These are phyloP conservation scores for Ambrosiella cleistominuta DNA, from an alignment of 2,329 filamentous ascomycete genomes.

Conservation along the genomic window DNA sequence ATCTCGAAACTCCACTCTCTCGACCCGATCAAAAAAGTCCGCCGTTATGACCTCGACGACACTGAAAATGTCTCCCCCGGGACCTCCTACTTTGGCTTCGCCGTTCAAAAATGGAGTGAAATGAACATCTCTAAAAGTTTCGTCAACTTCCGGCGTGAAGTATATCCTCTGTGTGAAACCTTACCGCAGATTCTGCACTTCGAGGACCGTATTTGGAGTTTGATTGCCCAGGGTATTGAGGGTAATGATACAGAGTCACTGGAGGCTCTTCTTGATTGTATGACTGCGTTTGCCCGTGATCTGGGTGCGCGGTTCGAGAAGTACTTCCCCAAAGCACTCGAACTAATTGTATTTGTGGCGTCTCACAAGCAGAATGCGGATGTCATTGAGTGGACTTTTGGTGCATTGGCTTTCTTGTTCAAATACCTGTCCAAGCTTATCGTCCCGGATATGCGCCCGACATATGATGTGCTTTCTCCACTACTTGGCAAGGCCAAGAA, in stretches of 20 bases:
- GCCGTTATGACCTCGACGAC: constrained; percentile 59
- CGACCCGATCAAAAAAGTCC: constrained; percentile 79
- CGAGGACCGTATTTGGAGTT: constrained; percentile 65
- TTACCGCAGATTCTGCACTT: constrained; percentile 85
- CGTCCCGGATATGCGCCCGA: constrained; percentile 67
- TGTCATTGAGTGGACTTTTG: constrained; percentile 97
- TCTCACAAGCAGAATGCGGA: constrained; percentile 61
- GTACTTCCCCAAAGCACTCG: constrained; percentile 61
- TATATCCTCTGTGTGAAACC: constrained; percentile 67
- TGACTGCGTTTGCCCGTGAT: constrained; percentile 90
- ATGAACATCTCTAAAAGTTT: constrained; percentile 78
- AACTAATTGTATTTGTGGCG: constrained; percentile 60
- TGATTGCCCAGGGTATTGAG: constrained; percentile 59
- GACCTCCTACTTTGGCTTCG: constrained; percentile 73
- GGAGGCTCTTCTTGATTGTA: constrained; percentile 72
- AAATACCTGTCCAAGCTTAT: constrained; percentile 86
- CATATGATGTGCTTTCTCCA: constrained; percentile 67
- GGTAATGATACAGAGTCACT: constrained; percentile 62
- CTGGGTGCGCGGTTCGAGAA: constrained; percentile 74
- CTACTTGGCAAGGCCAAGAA: constrained; percentile 69
- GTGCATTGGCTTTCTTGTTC: constrained; percentile 83
- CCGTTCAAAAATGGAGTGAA: constrained; percentile 77
- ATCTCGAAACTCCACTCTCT: constrained; percentile 77
- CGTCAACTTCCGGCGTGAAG: constrained; percentile 55
- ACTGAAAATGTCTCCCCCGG: constrained; percentile 56